A percentile compares a stretch with the other conserved stretches of the same genome.
These are phyloP conservation scores for Trichoderma afroharzianum DNA, from an alignment of 2,329 filamentous ascomycete species.

Conservation along the genomic window DNA sequence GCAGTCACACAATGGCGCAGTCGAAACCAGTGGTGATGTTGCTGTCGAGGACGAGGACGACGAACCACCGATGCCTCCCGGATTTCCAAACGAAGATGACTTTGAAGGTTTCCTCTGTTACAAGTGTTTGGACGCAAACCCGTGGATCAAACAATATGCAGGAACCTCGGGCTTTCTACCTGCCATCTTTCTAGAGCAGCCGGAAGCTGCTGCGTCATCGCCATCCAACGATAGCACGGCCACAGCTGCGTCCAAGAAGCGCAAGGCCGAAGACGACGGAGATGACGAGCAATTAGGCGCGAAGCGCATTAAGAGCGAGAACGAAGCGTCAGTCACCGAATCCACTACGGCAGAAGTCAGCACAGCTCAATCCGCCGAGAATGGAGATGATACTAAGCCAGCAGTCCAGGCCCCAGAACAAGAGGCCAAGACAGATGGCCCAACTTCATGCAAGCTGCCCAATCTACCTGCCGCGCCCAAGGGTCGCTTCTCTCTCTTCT, in stretches of 20 bases:
- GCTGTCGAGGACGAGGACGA: constrained; percentile 49
- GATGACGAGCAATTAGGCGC: constrained; percentile 31
- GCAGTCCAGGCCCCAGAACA: constrained; percentile 11
- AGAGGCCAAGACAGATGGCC: not conserved
- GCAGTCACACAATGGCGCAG: constrained; percentile 21
- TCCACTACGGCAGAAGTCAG: not conserved
- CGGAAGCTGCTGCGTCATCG: not conserved
- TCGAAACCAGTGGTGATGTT: constrained; percentile 22
- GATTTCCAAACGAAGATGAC: constrained; percentile 83
- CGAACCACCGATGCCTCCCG: constrained; percentile 69
- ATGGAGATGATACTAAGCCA: not conserved
- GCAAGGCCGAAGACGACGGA: constrained; percentile 58
- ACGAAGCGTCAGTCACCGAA: constrained; percentile 17
- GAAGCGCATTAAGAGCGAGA: constrained; percentile 53
- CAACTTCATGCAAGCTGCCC: constrained; percentile 54
- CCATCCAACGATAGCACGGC: not conserved
- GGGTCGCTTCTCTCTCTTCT: constrained; percentile 74
- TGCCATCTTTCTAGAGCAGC: constrained; percentile 55
- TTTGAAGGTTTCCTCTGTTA: constrained; percentile 93
- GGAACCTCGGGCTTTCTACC: constrained; percentile 74
- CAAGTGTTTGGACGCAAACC: constrained; percentile 82
- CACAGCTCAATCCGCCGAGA: not conserved
- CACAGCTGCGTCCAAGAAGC: constrained; percentile 51
- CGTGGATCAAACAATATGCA: constrained; percentile 90
- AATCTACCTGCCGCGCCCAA: constrained; percentile 54